A percentile compares a stretch with the other conserved stretches of the same genome.
These are phyloP conservation scores for Excoecaria agallocha DNA, from an alignment of 345 rosid species.

Conservation along the genomic window DNA sequence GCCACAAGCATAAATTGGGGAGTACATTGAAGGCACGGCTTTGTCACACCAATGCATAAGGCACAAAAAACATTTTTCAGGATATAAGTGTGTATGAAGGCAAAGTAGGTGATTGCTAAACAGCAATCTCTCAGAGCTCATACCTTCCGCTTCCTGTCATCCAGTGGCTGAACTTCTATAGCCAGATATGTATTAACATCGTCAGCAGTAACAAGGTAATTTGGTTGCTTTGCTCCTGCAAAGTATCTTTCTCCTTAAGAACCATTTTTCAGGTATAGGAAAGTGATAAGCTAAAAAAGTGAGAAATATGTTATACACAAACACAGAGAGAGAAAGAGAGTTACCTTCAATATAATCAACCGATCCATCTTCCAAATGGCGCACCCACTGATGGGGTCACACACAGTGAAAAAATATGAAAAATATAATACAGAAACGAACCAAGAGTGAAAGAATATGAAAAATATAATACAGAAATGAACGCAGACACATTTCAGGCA, in stretches of 20 bases:
- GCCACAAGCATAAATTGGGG: neutral
- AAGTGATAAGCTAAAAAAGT: constrained; percentile 15
- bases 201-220: constrained; percentile 92
- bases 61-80: neutral
- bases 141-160: constrained; percentile 94
- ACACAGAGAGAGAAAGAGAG: constrained; percentile 12
- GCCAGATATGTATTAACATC: constrained; percentile 91
- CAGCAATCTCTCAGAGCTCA: constrained; percentile 11
- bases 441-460: constrained; percentile 11
- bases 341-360: constrained; percentile 91
- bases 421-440: too few species aligned
- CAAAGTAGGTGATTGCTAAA: constrained; percentile 2
- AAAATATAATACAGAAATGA: neutral
- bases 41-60: neutral
- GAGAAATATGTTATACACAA: neutral
- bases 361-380: constrained; percentile 95
- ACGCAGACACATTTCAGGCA: constrained; percentile 1
- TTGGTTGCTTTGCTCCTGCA: constrained; percentile 98
- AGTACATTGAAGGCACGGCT: neutral
- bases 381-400: constrained; percentile 75
- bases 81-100: neutral
- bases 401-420: too few species aligned
- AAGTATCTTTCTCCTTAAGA: constrained; percentile 18
- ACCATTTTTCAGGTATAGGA: neutral
- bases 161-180: constrained; percentile 98